A percentile compares a stretch with the other conserved stretches of the same genome.
Evolutionary conservation across 495 filamentous ascomycete species (phyloP).

Genomic region (Tetracladium setigerum): DNA sequence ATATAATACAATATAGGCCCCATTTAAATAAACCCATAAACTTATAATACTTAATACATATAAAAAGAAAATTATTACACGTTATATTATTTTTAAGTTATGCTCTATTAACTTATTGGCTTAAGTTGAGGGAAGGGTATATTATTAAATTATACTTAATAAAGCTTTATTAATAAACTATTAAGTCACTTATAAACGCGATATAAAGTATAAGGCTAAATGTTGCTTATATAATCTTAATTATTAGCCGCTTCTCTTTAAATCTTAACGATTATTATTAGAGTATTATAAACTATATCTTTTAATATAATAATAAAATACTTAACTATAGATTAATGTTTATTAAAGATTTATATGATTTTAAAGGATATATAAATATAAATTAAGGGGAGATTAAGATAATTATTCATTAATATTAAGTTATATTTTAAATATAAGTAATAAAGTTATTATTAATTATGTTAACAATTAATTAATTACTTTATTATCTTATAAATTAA

Average conservation of each 20-base stretch:
- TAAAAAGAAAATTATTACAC: no score
- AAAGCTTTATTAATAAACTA: slow-evolving; percentile 9
- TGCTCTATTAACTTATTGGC: no score
- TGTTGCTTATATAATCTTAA: slow-evolving; percentile 7
- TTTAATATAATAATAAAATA: slow-evolving; percentile 2
- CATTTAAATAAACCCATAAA: no score
- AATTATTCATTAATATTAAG: slow-evolving; percentile 1
- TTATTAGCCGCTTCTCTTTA: slow-evolving; percentile 1
- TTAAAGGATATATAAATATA: slow-evolving; percentile 1
- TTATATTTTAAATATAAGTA: slow-evolving; percentile 3
- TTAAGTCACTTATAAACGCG: slow-evolving; percentile 17
- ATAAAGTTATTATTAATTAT: not conserved
- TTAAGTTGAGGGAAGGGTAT: no score
- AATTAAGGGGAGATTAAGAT: slow-evolving; percentile 1
- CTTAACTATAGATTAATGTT: slow-evolving; percentile 1
- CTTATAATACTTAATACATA: no score
- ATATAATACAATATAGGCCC: no score
- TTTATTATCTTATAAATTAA: not conserved
- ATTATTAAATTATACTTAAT: no score
- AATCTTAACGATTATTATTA: slow-evolving; percentile 2
- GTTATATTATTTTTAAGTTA: no score
- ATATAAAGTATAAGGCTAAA: slow-evolving; percentile 15
- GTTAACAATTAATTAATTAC: not conserved
- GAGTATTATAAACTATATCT: not conserved
- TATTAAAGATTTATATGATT: not conserved